These are phyloP conservation scores for Inonotus hispidus DNA, from an alignment of 1,284 basidiomycete genomes.

Conservation along the genomic window DNA sequence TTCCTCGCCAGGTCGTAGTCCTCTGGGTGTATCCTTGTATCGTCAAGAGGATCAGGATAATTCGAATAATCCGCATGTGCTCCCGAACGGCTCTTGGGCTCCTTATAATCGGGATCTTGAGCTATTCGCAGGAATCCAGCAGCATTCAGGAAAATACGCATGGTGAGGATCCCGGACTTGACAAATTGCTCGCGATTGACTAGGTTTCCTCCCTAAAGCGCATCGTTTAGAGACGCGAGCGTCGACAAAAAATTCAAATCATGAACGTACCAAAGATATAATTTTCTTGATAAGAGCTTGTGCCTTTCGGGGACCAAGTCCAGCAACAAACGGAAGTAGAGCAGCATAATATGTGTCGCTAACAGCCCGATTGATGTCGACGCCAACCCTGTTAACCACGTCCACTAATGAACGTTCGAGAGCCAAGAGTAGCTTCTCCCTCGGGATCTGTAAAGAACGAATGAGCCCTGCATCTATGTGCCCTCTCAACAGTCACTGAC, in stretches of 20 bases:
- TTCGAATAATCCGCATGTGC: constrained; percentile 48
- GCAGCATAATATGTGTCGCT: constrained; percentile 84
- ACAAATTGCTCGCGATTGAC: constrained; percentile 84
- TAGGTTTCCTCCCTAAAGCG: constrained; percentile 70
- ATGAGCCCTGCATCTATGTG: constrained; percentile 18
- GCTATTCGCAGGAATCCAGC: constrained; percentile 87
- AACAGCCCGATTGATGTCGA: constrained; percentile 92
- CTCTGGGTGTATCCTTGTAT: constrained; percentile 95
- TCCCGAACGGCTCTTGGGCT: constrained; percentile 61
- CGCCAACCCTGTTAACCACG: constrained; percentile 86
- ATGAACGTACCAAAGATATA: constrained; percentile 51
- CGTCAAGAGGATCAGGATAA: constrained; percentile 83
- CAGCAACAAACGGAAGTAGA: constrained; percentile 87
- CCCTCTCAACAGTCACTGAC: constrained; percentile 39
- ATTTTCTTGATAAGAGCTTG: constrained; percentile 83
- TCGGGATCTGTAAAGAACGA: constrained; percentile 54
- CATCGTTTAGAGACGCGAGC: constrained; percentile 1
- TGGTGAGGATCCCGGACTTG: constrained; percentile 72
- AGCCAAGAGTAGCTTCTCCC: constrained; percentile 76
- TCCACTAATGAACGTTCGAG: constrained; percentile 90
- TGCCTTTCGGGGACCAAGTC: constrained; percentile 94
- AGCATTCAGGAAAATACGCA: constrained; percentile 87
- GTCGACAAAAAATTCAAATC: constrained; percentile 8
- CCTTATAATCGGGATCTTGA: constrained; percentile 59
- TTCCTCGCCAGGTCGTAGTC: constrained; percentile 98